These are phyloP conservation scores for Ambrosia trifida DNA, from an alignment of 129 eudicot species.

Conservation along the genomic window DNA sequence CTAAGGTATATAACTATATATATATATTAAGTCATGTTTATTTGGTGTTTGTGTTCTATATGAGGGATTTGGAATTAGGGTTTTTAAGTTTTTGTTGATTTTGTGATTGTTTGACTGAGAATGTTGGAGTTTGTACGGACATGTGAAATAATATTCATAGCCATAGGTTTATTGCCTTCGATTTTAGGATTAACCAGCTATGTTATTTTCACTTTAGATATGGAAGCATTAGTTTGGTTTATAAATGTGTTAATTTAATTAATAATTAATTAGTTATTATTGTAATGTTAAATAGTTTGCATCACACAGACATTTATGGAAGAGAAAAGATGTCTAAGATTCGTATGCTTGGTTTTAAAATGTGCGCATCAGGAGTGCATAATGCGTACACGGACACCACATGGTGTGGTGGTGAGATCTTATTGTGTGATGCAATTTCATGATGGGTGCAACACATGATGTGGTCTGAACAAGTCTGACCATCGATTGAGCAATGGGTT, in stretches of 20 bases:
- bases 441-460: too few relatives aligned
- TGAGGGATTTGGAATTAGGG: conserved; percentile 2
- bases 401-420: too few relatives aligned
- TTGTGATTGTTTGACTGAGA: conserved; percentile 4
- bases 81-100: conserved; percentile 4
- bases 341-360: not conserved
- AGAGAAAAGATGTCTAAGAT: not conserved
- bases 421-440: too few relatives aligned
- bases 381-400: too few relatives aligned
- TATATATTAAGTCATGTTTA: not conserved
- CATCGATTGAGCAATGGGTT: too few relatives aligned
- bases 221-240: not conserved
- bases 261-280: not conserved
- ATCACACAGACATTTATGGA: not conserved
- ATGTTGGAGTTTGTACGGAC: not conserved
- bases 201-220: not conserved
- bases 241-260: not conserved
- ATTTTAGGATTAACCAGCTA: not conserved
- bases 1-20: too few relatives aligned
- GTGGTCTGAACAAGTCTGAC: too few relatives aligned
- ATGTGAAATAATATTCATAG: not conserved
- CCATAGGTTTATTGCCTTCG: not conserved
- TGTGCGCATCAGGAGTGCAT: too few relatives aligned
- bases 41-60: not conserved
- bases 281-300: not conserved